Conservation (phyloP, 495 filamentous ascomycete species). For the Aspergillus bridgeri region DNA sequence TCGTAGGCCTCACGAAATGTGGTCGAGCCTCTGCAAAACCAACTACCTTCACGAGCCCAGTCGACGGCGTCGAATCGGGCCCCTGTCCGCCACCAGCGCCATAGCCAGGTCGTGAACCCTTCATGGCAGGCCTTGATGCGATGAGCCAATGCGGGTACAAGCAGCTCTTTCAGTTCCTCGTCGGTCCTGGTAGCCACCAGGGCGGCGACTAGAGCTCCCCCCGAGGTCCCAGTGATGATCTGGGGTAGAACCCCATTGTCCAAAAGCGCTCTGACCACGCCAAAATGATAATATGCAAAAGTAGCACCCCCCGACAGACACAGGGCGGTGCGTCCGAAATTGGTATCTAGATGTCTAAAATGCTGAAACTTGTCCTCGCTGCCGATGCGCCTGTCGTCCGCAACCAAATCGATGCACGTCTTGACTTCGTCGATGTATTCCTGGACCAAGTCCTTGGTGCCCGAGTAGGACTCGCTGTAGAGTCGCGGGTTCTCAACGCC, state of each 20-base stretch:
- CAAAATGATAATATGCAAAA: constrained; percentile 97
- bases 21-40: constrained; percentile 85
- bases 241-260: constrained; percentile 84
- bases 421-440: constrained; percentile 76
- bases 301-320: constrained; percentile 93
- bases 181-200: constrained; percentile 87
- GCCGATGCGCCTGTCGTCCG: constrained; percentile 61
- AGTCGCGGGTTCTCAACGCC: constrained; percentile 92
- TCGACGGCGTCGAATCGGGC: constrained; percentile 90
- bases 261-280: constrained; percentile 84
- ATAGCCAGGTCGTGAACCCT: constrained; percentile 66
- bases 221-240: constrained; percentile 93
- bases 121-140: constrained; percentile 86
- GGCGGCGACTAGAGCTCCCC: constrained; percentile 87
- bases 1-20: constrained; percentile 96
- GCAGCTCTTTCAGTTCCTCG: constrained; percentile 77
- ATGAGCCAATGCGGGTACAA: constrained; percentile 80
- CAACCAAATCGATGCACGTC: constrained; percentile 60
- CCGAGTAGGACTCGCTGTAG: constrained; percentile 94
- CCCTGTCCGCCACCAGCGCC: constrained; percentile 86
- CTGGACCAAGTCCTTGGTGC: constrained; percentile 90
- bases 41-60: constrained; percentile 82
- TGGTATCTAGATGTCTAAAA: constrained; percentile 84
- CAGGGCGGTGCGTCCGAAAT: constrained; percentile 87
- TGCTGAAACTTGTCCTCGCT: constrained; percentile 73